Evolutionary conservation across 306 rosid species (phyloP).

Genomic region (Lathyrus oleraceus): DNA sequence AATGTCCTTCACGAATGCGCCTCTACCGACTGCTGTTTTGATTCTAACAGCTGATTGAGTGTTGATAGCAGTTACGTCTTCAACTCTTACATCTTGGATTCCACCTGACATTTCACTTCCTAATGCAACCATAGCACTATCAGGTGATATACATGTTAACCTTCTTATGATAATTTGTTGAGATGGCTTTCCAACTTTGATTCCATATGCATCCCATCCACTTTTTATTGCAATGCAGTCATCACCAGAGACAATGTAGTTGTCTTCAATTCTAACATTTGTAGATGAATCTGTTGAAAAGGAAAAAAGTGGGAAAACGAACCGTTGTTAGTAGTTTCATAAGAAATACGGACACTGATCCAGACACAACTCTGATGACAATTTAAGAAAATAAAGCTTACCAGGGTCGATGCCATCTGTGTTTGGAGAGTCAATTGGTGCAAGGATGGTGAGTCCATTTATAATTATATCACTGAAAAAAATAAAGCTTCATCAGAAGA

Average conservation of each 20-base stretch:
- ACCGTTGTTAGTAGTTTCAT: not conserved
- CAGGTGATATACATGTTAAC: conserved; percentile 8
- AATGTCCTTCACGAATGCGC: conserved; percentile 66
- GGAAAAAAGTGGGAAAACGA: not conserved
- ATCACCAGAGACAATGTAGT: conserved; percentile 47
- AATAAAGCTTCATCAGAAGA: conserved; percentile 10
- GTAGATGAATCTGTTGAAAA: conserved; percentile 58
- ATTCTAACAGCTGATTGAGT: conserved; percentile 66
- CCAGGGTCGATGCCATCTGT: conserved; percentile 88
- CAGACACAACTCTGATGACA: too few species aligned
- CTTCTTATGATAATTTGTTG: not conserved
- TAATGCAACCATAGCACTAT: conserved; percentile 66
- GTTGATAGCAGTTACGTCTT: conserved; percentile 54
- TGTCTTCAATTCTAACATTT: conserved; percentile 53
- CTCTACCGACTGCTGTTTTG: conserved; percentile 65
- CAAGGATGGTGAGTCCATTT: conserved; percentile 58
- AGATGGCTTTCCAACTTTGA: not conserved
- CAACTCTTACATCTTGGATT: conserved; percentile 63
- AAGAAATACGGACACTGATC: too few species aligned
- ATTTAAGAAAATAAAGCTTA: too few species aligned
- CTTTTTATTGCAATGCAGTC: conserved; percentile 1
- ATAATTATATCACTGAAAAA: conserved; percentile 53
- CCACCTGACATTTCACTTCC: conserved; percentile 95
- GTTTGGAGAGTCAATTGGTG: conserved; percentile 68
- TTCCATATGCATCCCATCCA: not conserved